Evolutionary conservation across 805 yeast genomes (phyloP), one percentile per base, ranked within the genome.

Genomic region (Jamesozyma spencerorum): DNA sequence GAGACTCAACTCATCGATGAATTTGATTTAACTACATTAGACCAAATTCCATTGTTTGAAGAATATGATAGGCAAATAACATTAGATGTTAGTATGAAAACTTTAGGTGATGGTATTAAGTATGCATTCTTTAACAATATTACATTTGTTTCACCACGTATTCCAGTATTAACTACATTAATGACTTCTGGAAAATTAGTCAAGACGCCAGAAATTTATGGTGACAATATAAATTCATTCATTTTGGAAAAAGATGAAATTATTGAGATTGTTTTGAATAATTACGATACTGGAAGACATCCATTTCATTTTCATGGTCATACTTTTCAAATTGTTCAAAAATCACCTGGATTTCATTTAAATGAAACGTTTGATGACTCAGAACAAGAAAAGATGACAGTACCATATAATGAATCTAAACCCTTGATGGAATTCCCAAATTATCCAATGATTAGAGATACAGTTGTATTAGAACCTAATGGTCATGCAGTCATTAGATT

Each of bases 241-340:
- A 70, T 85, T 2, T 63, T 86, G 18, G 73, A 75, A 42, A 55
- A 68, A 4, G 75, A 74, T 38, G 85, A 81, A 37, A 72, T 79
- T 31, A 70, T 88, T 36, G 95, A 87, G 51, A 63, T 87, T 34
- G 82, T 85, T 1, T 58, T 87, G 34, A 82, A 85, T 57, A 88
- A 87, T 56, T 70, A 69, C 53, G 96, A 87, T 58, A 79, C 81
- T 3, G 84, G 86, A 44, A 78, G 78, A 48, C 88, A 81, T 59
- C 86, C 86, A 18, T 81, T 81, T 75, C 88, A 81, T 58, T 69
- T 81, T 50, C 88, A 81, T 53, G 88, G 88, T 13, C 87, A 81
- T 55, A 70, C 60, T 37, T 80, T 81, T 68, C 86, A 79, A 62
- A 59, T 81, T 18, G 63, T 81, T 31, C 69, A 69, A 37, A 72